These are phyloP conservation scores for Apiospora malaysiana DNA, from an alignment of 2,329 filamentous ascomycete genomes.

Conservation along the genomic window DNA sequence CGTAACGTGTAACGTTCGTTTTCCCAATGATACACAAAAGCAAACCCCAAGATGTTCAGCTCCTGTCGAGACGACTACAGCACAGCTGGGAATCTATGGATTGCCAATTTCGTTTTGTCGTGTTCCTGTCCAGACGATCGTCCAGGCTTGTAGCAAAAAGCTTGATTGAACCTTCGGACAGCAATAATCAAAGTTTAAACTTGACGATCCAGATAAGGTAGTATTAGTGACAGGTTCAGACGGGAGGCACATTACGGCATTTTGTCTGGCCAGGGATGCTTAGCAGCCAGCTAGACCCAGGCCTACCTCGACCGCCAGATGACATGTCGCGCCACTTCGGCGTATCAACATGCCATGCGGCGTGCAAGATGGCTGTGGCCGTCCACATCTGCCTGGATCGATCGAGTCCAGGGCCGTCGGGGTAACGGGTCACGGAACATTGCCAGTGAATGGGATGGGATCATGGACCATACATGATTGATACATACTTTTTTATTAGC, in stretches of 20 bases:
- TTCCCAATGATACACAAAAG: neutral
- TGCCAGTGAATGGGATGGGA: neutral
- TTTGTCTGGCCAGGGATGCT: neutral
- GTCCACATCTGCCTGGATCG: neutral
- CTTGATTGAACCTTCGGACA: neutral
- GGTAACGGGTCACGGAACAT: neutral
- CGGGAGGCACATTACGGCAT: neutral
- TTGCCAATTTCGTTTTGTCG: neutral
- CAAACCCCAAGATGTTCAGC: neutral
- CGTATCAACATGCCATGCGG: neutral
- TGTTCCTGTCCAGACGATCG: neutral
- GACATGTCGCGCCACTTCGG: neutral
- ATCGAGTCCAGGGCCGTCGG: neutral
- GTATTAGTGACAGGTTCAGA: neutral
- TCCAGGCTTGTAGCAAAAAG: neutral
- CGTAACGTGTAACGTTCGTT: neutral
- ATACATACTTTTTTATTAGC: neutral
- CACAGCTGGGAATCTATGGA: neutral
- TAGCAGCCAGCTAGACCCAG: neutral
- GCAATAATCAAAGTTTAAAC: neutral
- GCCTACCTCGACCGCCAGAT: neutral
- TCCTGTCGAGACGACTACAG: neutral
- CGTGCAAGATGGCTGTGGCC: neutral
- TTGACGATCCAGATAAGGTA: neutral
- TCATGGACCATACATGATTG: conserved; percentile 10